Base-by-base conservation (phyloP, 2,329 filamentous ascomycete species). In the Ascocoryne sarcoides region DNA sequence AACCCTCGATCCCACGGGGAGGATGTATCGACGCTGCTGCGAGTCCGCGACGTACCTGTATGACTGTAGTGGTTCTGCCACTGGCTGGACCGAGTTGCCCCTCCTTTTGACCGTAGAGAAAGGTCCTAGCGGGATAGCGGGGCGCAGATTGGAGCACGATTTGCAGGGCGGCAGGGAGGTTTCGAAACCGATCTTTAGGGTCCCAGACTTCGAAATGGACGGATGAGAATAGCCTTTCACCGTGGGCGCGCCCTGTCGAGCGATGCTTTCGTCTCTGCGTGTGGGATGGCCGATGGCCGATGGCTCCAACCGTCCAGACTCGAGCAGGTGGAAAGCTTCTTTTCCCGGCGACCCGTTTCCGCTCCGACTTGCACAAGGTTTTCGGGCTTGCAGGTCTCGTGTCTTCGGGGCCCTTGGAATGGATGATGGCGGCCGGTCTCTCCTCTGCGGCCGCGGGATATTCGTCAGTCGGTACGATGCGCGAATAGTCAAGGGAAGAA, bases 111-210 rank as follows among this genome's bases (percentile, higher is more conserved):
- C 9, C 36, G 36, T 39, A 36, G 36, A 45, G 21, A 36, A 32
- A 26, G 43, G 36, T 44, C 39, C 39, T 45, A 46, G 45, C 32
- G 47, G 45, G 43, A 37, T 35, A 38, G 16, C 29, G 36, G 29
- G 21, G 35, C 20, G 37, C 29, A 39, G 17, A 26, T 14, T 18
- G 23, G 21, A 33, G 16, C 19, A 30, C 42, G 32, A 44, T 32
- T 40, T 10, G 31, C 15, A 15, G 4, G 8, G 19, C 21, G n/a
- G n/a, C n/a, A n/a, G n/a, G 23, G 7, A 26, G 12, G 23, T 26
- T 26, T 26, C 7, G 12, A 17, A 20, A 19, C 30, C 9, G 16
- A 16, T 4, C 12, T 21, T 33, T 41, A 40, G 20, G 38, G 37
- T 41, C 37, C 34, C 19, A 33, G 33, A 40, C 19, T 41, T 30